Conservation (phyloP, 2,329 filamentous ascomycete genomes). For the Fusarium sp. region DNA sequence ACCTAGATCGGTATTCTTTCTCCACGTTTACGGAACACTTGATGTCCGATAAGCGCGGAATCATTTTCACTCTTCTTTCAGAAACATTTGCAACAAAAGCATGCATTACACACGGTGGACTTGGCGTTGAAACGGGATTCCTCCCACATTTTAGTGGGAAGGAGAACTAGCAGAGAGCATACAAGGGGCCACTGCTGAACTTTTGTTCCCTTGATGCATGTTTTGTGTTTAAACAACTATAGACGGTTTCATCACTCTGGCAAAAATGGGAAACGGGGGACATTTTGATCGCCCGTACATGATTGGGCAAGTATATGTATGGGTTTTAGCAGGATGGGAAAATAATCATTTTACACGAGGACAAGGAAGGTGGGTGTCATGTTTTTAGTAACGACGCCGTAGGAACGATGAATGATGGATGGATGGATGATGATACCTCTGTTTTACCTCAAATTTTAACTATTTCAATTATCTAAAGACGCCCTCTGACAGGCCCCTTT, state of each 20-base stretch:
- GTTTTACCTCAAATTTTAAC: conserved; percentile 23
- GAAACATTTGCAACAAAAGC: conserved; percentile 35
- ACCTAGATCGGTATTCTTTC: not conserved
- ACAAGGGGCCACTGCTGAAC: conserved; percentile 12
- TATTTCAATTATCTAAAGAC: conserved; percentile 24
- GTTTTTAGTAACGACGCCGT: conserved; percentile 28
- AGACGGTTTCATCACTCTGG: conserved; percentile 37
- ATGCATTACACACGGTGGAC: conserved; percentile 34
- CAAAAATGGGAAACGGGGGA: conserved; percentile 17
- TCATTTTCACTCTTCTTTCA: conserved; percentile 18
- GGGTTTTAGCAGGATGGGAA: conserved; percentile 17
- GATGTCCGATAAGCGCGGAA: conserved; percentile 11
- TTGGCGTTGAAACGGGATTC: conserved; percentile 41
- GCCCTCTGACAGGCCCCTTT: not conserved
- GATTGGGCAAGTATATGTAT: conserved; percentile 18
- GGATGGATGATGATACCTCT: conserved; percentile 38
- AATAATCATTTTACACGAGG: conserved; percentile 8
- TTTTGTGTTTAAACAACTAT: conserved; percentile 25
- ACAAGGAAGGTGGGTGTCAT: conserved; percentile 5
- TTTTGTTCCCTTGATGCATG: conserved; percentile 5
- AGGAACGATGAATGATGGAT: conserved; percentile 41
- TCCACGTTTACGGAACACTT: conserved; percentile 12
- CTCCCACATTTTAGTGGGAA: conserved; percentile 8
- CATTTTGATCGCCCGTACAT: conserved; percentile 9
- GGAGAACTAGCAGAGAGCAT: conserved; percentile 14